Evolutionary conservation across 768 basidiomycete species (phyloP).

Genomic region (Suillus sp.): DNA sequence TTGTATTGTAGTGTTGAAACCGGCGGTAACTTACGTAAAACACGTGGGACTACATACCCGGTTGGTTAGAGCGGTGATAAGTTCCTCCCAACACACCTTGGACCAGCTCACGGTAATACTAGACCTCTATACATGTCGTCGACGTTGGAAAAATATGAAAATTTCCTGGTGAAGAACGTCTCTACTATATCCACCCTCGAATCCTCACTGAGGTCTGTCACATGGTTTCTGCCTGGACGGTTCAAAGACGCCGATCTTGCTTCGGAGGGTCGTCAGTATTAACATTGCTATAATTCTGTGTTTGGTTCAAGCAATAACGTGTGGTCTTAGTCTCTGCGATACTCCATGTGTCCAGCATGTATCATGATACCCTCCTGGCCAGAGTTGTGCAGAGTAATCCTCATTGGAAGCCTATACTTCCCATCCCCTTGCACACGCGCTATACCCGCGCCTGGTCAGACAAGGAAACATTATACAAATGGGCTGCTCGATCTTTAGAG

Average conservation of each 20-base stretch:
- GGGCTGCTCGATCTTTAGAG: slow-evolving; percentile 74
- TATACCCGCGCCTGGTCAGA: slow-evolving; percentile 89
- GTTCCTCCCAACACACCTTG: slow-evolving; percentile 3
- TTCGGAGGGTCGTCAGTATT: slow-evolving; percentile 85
- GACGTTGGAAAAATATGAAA: slow-evolving; percentile 73
- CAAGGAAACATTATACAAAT: slow-evolving; percentile 69
- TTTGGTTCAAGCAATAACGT: slow-evolving; percentile 21
- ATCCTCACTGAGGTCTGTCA: slow-evolving; percentile 83
- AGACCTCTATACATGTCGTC: slow-evolving; percentile 50
- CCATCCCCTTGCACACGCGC: slow-evolving; percentile 77
- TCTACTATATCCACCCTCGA: slow-evolving; percentile 87
- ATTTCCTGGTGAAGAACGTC: slow-evolving; percentile 82
- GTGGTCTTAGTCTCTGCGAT: slow-evolving; percentile 72
- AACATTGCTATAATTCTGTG: slow-evolving; percentile 17
- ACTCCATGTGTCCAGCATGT: slow-evolving; percentile 86
- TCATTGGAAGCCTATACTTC: slow-evolving; percentile 74
- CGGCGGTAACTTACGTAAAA: neutral
- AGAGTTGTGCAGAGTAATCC: slow-evolving; percentile 64
- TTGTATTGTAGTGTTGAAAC: neutral
- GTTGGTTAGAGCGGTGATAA: slow-evolving; percentile 1
- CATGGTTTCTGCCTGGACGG: slow-evolving; percentile 94
- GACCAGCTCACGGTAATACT: neutral
- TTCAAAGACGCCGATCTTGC: slow-evolving; percentile 98
- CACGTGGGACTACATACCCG: slow-evolving; percentile 10
- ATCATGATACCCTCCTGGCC: slow-evolving; percentile 91